Evolutionary conservation across 768 basidiomycete genomes (phyloP).

Genomic region (Xerocomus brunneocitrinus): DNA sequence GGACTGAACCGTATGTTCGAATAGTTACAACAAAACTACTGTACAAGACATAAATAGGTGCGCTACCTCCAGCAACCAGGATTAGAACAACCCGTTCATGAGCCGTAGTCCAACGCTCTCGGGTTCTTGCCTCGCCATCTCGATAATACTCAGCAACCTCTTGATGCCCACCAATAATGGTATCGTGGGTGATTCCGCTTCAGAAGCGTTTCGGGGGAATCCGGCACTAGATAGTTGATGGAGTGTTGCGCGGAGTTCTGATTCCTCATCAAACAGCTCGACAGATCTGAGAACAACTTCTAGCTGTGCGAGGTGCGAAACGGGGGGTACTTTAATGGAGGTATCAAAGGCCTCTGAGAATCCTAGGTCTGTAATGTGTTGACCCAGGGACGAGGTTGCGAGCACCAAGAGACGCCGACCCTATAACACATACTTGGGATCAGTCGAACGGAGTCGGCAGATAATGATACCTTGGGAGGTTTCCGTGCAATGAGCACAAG

Average conservation of each 20-base stretch:
- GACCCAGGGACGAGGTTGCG: slow-evolving; percentile 85
- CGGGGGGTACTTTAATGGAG: slow-evolving; percentile 78
- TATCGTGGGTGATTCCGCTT: slow-evolving; percentile 41
- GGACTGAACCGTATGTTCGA: not conserved
- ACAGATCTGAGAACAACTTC: slow-evolving; percentile 76
- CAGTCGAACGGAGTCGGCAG: not conserved
- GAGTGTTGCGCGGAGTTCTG: slow-evolving; percentile 56
- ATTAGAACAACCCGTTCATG: slow-evolving; percentile 50
- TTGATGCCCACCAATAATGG: slow-evolving; percentile 85
- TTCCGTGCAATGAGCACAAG: slow-evolving; percentile 83
- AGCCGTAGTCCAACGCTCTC: slow-evolving; percentile 73
- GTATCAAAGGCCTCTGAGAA: slow-evolving; percentile 87
- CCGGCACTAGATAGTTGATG: slow-evolving; percentile 70
- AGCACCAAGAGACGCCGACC: slow-evolving; percentile 88
- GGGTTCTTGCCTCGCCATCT: slow-evolving; percentile 97
- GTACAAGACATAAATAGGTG: slow-evolving; percentile 3
- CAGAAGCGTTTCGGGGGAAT: slow-evolving; percentile 41
- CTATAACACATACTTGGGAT: slow-evolving; percentile 37
- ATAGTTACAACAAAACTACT: not conserved
- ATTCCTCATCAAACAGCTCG: slow-evolving; percentile 57
- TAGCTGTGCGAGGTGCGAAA: slow-evolving; percentile 67
- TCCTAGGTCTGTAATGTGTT: slow-evolving; percentile 84
- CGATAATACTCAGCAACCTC: slow-evolving; percentile 83
- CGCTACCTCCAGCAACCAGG: not conserved
- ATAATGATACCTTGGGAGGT: slow-evolving; percentile 72